Percentiles rank a stretch among this genome's conserved stretches.
phyloP scores from a whole-genome alignment of 1,284 basidiomycete genomes.

The Laetiporus sulphureus region DNA sequence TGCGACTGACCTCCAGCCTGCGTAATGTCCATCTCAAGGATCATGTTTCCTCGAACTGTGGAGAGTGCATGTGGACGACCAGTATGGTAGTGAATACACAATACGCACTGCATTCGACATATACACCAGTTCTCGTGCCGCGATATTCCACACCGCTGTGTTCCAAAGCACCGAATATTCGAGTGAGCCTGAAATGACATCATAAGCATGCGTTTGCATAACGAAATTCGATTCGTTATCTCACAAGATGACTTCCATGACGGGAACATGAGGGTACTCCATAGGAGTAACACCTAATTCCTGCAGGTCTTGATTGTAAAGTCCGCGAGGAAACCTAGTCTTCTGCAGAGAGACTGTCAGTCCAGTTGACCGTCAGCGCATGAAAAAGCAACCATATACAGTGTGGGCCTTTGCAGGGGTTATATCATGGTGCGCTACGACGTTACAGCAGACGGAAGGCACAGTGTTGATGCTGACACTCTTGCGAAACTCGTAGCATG shows the following conservation, averaged over 20 bases:
- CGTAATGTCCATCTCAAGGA: constrained; percentile 8
- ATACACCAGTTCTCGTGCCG: constrained; percentile 28
- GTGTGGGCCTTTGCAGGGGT: constrained; percentile 6
- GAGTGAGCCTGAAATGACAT: constrained; percentile 1
- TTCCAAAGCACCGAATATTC: constrained; percentile 15
- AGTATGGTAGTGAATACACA: no score
- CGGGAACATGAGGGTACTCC: constrained; percentile 20
- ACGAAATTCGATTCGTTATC: background rate
- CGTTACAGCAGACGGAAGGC: constrained; percentile 10
- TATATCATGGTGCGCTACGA: constrained; percentile 9
- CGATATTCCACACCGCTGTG: constrained; percentile 28
- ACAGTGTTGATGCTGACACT: constrained; percentile 9
- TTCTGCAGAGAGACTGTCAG: constrained; percentile 3
- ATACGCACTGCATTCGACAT: constrained; percentile 14
- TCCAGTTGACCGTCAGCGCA: background rate
- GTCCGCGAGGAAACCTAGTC: constrained; percentile 24
- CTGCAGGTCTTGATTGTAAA: constrained; percentile 23
- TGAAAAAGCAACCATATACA: background rate
- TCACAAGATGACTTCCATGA: constrained; percentile 17
- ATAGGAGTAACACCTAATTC: constrained; percentile 27
- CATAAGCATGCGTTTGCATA: background rate
- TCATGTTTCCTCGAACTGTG: background rate
- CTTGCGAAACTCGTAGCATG: no score
- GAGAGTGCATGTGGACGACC: background rate
- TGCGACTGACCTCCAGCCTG: constrained; percentile 7